Conservation (phyloP, 305 asterid species). For the Solanum chacoense region DNA sequence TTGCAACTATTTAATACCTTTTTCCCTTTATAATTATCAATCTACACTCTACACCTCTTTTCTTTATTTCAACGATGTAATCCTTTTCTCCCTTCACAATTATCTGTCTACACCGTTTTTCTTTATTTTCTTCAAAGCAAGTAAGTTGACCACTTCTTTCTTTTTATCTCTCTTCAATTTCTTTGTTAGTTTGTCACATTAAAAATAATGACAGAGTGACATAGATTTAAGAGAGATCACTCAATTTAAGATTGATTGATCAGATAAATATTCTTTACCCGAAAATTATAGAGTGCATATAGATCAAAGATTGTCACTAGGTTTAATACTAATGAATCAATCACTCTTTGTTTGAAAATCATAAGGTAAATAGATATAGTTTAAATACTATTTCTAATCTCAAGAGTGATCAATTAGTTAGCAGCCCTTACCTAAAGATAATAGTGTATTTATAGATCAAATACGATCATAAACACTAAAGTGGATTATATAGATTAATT, state of each 20-base stretch:
- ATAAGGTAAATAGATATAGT: background rate
- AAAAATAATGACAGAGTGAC: too few relatives aligned
- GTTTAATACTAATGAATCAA: background rate
- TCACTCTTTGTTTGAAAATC: background rate
- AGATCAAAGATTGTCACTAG: background rate
- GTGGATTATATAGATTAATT: background rate
- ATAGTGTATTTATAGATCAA: background rate
- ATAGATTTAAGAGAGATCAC: background rate
- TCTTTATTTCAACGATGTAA: background rate
- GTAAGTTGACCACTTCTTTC: background rate
- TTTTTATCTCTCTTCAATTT: background rate
- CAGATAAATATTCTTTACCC: background rate
- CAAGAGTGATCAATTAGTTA: background rate
- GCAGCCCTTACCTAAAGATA: background rate
- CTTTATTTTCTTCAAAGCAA: background rate
- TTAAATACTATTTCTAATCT: background rate
- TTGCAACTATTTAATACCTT: background rate
- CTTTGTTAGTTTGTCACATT: background rate
- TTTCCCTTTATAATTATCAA: background rate
- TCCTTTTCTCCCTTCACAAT: background rate
- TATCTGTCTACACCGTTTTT: background rate
- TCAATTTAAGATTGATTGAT: background rate
- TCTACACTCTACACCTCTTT: background rate
- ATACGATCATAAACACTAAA: background rate
- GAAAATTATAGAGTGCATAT: background rate